Conservation (phyloP, 176 grass and related monocot species). For the barley (Hordeum vulgare) region MorexV3_pseudomolecules_assembly NC_058522.1:353353021-353353520, state of each 20-base stretch:
- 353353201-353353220: neutral
- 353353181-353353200: neutral
- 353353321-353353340: neutral
- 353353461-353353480: neutral
- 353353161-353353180: neutral
- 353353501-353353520: slow-evolving; percentile 1
- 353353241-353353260: neutral
- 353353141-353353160: neutral
- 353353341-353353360: neutral
- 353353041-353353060: neutral
- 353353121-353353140: neutral
- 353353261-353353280: neutral
- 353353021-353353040: slow-evolving; percentile 26
- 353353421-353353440: neutral
- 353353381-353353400: neutral
- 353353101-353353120: neutral
- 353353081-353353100: neutral
- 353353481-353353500: neutral
- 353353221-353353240: neutral
- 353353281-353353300: neutral
- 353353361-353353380: neutral
- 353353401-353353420: neutral
- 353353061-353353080: slow-evolving; percentile 11
- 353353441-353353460: neutral
- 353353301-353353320: neutral